phyloP scores from a whole-genome alignment of 176 grass and related monocot genomes.

The Triticum timopheevii region DNA sequence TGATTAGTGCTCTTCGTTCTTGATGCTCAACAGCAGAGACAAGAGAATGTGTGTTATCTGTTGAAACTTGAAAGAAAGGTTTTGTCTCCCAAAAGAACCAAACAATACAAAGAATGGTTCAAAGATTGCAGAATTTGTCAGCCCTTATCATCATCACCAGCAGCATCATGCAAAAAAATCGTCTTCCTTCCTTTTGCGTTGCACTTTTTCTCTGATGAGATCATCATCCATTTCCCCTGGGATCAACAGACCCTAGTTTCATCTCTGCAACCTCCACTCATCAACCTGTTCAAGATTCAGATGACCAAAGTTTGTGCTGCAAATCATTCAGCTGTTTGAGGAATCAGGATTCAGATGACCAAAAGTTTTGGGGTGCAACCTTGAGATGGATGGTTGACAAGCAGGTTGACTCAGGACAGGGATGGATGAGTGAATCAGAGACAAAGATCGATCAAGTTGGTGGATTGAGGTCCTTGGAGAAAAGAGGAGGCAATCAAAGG shows the following conservation, averaged over 20 bases:
- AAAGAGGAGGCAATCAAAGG: constrained; percentile 24
- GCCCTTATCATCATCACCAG: not conserved
- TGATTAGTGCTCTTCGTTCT: constrained; percentile 15
- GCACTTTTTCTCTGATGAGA: not conserved
- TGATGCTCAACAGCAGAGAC: constrained; percentile 26
- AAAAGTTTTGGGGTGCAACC: not conserved
- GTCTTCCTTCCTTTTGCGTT: not conserved
- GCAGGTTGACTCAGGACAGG: not conserved
- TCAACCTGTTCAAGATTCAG: no score
- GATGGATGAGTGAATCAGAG: not conserved
- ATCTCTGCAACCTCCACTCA: not conserved
- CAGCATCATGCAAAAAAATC: not conserved
- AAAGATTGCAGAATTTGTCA: constrained; percentile 4
- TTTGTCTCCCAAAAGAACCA: not conserved
- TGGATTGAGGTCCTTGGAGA: not conserved
- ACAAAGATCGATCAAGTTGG: not conserved
- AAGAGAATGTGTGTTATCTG: not conserved
- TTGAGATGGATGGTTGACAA: constrained; percentile 4
- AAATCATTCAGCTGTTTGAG: no score
- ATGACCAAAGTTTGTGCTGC: no score
- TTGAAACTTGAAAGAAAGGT: constrained; percentile 9
- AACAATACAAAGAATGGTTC: not conserved
- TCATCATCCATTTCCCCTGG: not conserved
- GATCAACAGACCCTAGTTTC: not conserved
- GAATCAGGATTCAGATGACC: not conserved